Evolutionary conservation across 345 rosid genomes (phyloP).

Genomic region (Murraya koenigii): DNA sequence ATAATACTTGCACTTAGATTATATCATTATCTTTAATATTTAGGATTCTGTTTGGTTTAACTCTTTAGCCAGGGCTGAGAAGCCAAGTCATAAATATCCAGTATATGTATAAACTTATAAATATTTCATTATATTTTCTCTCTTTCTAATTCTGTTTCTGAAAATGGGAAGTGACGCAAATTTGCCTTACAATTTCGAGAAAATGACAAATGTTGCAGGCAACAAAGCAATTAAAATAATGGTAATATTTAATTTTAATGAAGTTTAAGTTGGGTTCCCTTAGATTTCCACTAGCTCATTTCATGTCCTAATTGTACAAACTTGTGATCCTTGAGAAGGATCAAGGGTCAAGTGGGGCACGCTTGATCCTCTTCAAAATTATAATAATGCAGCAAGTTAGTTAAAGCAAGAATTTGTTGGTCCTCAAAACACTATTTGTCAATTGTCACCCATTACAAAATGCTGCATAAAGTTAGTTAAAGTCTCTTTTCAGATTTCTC

Average conservation of each 20-base stretch:
- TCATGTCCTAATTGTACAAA: slow-evolving; percentile 20
- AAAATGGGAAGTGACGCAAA: slow-evolving; percentile 7
- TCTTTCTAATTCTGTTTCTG: not conserved
- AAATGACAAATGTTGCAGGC: not conserved
- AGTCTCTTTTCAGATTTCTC: not conserved
- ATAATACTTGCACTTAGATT: not conserved
- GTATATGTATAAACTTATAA: not conserved
- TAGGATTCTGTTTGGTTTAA: not conserved
- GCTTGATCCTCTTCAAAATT: slow-evolving; percentile 28
- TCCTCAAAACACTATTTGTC: not conserved
- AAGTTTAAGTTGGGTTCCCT: slow-evolving; percentile 49
- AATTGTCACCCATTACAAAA: not conserved
- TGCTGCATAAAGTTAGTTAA: not conserved
- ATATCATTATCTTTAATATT: not conserved
- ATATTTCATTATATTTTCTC: not conserved
- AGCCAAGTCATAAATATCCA: not conserved
- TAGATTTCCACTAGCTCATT: slow-evolving; percentile 69
- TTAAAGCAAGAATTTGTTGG: slow-evolving; percentile 44
- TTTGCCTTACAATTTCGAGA: not conserved
- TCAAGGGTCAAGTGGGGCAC: slow-evolving; percentile 61
- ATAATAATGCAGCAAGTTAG: slow-evolving; percentile 52
- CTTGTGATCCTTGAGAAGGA: slow-evolving; percentile 48
- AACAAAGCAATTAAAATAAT: not conserved
- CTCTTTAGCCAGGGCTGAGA: slow-evolving; percentile 11
- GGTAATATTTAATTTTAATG: slow-evolving; percentile 8